A percentile compares a stretch with the other conserved stretches of the same genome.
phyloP scores from a whole-genome alignment of 805 yeast genomes.

The Saturnispora dispora region DNA sequence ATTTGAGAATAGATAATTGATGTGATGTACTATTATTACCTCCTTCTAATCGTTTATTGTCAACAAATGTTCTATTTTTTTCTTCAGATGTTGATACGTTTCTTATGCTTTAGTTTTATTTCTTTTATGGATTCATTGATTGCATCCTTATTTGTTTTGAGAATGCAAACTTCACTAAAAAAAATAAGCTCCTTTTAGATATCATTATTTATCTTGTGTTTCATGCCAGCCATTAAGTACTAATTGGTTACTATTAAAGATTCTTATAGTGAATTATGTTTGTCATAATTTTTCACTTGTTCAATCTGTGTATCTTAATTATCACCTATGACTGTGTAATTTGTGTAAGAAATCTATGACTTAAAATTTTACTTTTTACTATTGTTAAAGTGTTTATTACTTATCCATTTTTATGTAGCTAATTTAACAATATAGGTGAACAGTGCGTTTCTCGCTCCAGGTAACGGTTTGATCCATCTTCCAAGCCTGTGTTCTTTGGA shows the following conservation, averaged over 20 bases:
- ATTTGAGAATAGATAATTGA: constrained; percentile 17
- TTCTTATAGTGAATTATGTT: background rate
- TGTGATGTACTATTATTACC: background rate
- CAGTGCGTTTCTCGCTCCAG: constrained; percentile 68
- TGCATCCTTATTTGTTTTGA: background rate
- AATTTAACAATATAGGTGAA: constrained; percentile 41
- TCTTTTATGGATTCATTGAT: background rate
- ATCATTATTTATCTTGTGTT: background rate
- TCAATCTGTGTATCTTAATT: background rate
- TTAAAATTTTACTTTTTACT: background rate
- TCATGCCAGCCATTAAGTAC: background rate
- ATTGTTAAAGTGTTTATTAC: background rate
- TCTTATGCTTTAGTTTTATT: background rate
- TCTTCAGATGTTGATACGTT: background rate
- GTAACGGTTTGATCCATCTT: constrained; percentile 62
- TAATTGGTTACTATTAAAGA: background rate
- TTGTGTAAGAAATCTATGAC: background rate
- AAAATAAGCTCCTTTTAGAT: background rate
- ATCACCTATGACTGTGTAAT: background rate
- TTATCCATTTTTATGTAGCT: background rate
- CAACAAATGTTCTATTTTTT: background rate
- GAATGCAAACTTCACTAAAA: background rate
- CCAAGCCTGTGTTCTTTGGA: constrained; percentile 86
- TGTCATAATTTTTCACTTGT: background rate
- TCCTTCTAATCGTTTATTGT: background rate